Base-by-base conservation (phyloP, 495 filamentous ascomycete species). In the Pyrenopolyporus hunteri region DNA sequence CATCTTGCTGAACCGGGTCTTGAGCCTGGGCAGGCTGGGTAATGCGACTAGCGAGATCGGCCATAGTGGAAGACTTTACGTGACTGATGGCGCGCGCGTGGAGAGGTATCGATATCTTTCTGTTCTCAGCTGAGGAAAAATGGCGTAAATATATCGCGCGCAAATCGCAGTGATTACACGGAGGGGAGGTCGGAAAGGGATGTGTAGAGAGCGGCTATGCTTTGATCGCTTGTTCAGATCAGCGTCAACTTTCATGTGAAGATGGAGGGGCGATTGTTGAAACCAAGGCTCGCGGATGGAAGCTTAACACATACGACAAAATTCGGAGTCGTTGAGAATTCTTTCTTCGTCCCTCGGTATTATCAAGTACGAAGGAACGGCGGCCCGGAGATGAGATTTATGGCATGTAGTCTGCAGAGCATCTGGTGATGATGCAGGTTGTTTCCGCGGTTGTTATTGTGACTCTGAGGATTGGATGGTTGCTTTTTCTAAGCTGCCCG, bases 11-110 rank as follows among this genome's bases (percentile, higher is more conserved):
- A 14, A 14, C 43, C 9, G 23, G 11, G 8, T 2, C 35, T 23
- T 43, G 33, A 28, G 35, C 11, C 16, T 25, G 39, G 23, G 52
- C 70, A 17, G 78, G 76, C 37, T 72, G 67, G 58, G 82, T 80
- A 70, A 89, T 82, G 59, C 86, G 86, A 68, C 85, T 85, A 20
- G 81, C 88, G 46, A 88, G 77, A 55, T 88, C 78, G 43, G 78
- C 76, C 78, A 66, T 66, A 51, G 16, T 26, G 45, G 40, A 52
- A 7, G 23, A 28, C 7, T n/a, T n/a, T n/a, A n/a, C 29, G 33
- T 10, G 33, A 26, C 10, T n/a, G n/a, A 42, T 7, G 23, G 13
- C 13, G 19, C n/a, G 46, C 29, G 36, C 25, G 36, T 10, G 23
- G 31, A 5, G 48, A 16, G 37, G 11, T 64, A 32, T 54, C 28